phyloP scores from a whole-genome alignment of 2,329 filamentous ascomycete genomes.

The Phyllosticta citriasiana region DNA sequence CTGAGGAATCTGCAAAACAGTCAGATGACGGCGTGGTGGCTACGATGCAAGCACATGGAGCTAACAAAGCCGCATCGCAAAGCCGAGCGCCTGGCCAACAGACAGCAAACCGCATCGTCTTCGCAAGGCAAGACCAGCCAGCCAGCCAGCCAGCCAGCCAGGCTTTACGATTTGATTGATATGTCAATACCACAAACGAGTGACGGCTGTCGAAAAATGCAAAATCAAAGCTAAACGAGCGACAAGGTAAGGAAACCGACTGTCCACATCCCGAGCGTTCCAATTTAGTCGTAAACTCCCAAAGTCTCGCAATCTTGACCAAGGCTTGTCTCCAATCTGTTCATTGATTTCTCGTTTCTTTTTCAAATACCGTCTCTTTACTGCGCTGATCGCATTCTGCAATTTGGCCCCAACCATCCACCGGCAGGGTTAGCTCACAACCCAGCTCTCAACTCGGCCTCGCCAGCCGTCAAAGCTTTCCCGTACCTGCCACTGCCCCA shows the following conservation, averaged over 20 bases:
- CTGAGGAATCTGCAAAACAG: background rate
- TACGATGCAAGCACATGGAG: no score
- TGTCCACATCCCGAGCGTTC: background rate
- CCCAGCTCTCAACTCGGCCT: slow-evolving; percentile 27
- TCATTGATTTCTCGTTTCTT: background rate
- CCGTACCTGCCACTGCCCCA: slow-evolving; percentile 24
- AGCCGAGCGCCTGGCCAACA: no score
- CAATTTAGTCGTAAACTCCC: background rate
- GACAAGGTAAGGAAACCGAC: background rate
- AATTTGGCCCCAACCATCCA: background rate
- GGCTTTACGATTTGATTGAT: background rate
- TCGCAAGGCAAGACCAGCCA: no score
- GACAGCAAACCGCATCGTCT: no score
- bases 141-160: no score
- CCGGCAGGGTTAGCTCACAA: slow-evolving; percentile 2
- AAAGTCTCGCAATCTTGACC: background rate
- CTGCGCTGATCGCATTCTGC: background rate
- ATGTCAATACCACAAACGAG: background rate
- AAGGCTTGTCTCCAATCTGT: background rate
- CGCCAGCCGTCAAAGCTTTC: slow-evolving; percentile 20
- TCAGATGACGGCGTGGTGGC: background rate
- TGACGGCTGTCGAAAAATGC: background rate
- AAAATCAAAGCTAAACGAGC: background rate
- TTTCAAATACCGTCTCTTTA: background rate
- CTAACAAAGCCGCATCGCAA: no score